Evolutionary conservation across 176 grass and related monocot genomes (phyloP).

Genomic region (Phragmites australis): DNA sequence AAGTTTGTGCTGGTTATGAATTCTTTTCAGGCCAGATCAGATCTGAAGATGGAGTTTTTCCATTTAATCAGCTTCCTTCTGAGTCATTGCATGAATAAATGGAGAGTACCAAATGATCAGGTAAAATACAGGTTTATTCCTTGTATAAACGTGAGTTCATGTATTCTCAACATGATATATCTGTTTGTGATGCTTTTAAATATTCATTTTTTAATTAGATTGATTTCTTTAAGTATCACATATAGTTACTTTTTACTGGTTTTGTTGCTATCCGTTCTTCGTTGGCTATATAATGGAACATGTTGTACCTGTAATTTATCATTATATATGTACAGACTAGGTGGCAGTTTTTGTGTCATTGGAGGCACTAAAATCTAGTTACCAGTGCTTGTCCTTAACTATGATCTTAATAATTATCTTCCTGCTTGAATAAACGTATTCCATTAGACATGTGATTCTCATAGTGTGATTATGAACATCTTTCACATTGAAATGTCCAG

Average conservation of each 20-base stretch:
- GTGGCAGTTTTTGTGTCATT: not conserved
- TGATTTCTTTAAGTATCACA: slow-evolving; percentile 24
- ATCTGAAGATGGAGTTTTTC: slow-evolving; percentile 98
- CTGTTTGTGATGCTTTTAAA: slow-evolving; percentile 6
- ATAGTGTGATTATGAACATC: too few species aligned
- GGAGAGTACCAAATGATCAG: slow-evolving; percentile 83
- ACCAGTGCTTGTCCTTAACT: not conserved
- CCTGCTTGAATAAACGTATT: not conserved
- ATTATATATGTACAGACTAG: slow-evolving; percentile 13
- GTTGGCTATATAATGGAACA: slow-evolving; percentile 10
- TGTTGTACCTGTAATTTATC: slow-evolving; percentile 10
- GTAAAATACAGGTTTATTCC: slow-evolving; percentile 40
- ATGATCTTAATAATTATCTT: not conserved
- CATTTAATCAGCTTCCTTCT: slow-evolving; percentile 99
- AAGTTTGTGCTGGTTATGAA: slow-evolving; percentile 36
- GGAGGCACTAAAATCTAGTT: not conserved
- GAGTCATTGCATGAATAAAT: slow-evolving; percentile 95
- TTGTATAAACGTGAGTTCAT: not conserved
- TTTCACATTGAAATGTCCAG: not conserved
- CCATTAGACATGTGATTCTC: not conserved
- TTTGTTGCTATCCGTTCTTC: slow-evolving; percentile 21
- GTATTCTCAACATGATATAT: slow-evolving; percentile 21
- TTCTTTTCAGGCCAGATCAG: slow-evolving; percentile 85
- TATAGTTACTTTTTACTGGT: not conserved
- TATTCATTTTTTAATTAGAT: slow-evolving; percentile 15